Conservation (phyloP, 306 rosid genomes). For the Styphnolobium japonicum region DNA sequence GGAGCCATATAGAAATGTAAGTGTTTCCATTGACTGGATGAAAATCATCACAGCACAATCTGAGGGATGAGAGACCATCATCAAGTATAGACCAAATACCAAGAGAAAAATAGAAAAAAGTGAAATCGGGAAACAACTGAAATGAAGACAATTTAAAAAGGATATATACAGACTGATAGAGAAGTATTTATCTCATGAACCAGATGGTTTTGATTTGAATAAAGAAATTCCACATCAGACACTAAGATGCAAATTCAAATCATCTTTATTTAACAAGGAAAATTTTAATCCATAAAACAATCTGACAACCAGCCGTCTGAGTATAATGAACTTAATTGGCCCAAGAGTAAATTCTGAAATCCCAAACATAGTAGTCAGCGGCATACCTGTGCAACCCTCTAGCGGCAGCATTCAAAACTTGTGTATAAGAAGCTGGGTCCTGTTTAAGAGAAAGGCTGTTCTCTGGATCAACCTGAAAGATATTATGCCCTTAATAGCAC, state of each 20-base stretch:
- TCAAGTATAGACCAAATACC: constrained; percentile 9
- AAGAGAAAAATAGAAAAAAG: background rate
- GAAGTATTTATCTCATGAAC: no score
- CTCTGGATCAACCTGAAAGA: constrained; percentile 79
- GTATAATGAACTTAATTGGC: no score
- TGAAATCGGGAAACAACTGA: no score
- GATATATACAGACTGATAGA: no score
- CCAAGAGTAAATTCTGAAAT: background rate
- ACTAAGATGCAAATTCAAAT: no score
- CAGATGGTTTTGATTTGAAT: no score
- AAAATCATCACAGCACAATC: background rate
- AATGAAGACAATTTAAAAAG: no score
- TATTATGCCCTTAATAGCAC: no score
- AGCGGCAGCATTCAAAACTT: constrained; percentile 64
- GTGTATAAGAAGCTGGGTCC: constrained; percentile 74
- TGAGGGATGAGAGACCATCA: background rate
- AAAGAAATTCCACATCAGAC: no score
- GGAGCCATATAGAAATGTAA: background rate
- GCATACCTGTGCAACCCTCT: constrained; percentile 88
- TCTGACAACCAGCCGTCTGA: no score
- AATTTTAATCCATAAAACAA: no score
- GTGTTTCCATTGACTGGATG: background rate
- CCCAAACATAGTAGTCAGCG: constrained; percentile 6
- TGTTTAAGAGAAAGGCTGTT: constrained; percentile 58
- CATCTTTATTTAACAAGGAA: no score